Percentiles rank a stretch among this genome's conserved stretches.
These are phyloP conservation scores for Talaromyces marneffei DNA, from an alignment of 2,329 filamentous ascomycete species.

Conservation along the genomic window DNA sequence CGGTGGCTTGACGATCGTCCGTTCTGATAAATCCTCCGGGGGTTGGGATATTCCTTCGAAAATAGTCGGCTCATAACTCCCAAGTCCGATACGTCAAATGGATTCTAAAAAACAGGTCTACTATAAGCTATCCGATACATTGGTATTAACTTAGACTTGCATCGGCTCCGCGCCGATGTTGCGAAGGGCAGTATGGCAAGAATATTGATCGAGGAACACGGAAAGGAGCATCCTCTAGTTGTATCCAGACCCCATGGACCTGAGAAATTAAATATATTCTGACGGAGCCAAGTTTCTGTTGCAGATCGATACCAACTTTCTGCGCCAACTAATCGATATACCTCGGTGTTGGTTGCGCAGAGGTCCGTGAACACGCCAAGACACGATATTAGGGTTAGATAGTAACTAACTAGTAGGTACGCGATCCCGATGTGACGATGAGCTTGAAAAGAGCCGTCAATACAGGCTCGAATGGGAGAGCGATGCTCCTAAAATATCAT, in stretches of 20 bases:
- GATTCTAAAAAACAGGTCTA: too few relatives aligned
- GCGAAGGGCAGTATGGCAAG: background rate
- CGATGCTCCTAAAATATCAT: background rate
- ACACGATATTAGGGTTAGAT: background rate
- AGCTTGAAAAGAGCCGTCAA: background rate
- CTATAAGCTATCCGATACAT: background rate
- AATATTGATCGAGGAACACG: background rate
- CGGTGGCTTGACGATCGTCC: background rate
- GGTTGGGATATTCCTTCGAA: background rate
- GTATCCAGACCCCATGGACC: background rate
- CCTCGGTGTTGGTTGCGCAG: background rate
- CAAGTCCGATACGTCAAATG: too few relatives aligned
- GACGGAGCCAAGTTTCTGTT: too few relatives aligned
- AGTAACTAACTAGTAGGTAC: too few relatives aligned
- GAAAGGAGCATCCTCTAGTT: background rate
- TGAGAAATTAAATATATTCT: background rate
- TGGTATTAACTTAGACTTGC: background rate
- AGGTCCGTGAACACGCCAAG: background rate
- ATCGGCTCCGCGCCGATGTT: background rate
- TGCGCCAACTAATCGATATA: background rate
- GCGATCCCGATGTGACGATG: background rate
- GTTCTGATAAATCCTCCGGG: background rate
- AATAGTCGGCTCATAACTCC: background rate
- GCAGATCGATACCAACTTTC: background rate
- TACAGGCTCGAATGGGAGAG: background rate